Percentiles rank a stretch among this genome's conserved stretches.
Evolutionary conservation across 805 yeast genomes (phyloP).

Genomic region (Phaffomyces thermotolerans): DNA sequence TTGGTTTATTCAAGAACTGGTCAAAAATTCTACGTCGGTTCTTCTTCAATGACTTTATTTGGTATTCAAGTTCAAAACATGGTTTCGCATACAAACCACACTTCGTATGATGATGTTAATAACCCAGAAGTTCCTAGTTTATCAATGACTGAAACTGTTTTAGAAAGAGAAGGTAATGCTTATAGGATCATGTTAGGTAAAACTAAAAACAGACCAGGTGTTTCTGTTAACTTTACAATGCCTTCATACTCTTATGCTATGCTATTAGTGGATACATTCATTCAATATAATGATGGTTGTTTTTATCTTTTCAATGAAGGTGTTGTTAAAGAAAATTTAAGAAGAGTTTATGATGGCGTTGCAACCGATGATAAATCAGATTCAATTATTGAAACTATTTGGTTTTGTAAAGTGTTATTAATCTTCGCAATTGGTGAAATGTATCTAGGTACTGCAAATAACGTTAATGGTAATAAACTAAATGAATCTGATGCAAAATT

Average conservation of each 20-base stretch:
- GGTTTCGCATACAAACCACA: conserved; percentile 26
- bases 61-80: conserved; percentile 70
- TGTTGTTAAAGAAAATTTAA: conserved; percentile 56
- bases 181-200: conserved; percentile 62
- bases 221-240: conserved; percentile 61
- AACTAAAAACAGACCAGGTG: conserved; percentile 60
- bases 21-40: conserved; percentile 68
- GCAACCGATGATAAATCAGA: conserved; percentile 31
- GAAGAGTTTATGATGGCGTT: conserved; percentile 48
- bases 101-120: conserved; percentile 17
- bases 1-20: conserved; percentile 70
- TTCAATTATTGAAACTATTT: conserved; percentile 64
- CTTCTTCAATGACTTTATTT: conserved; percentile 76
- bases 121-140: conserved; percentile 14
- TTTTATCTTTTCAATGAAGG: conserved; percentile 84
- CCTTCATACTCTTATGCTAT: conserved; percentile 76
- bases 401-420: conserved; percentile 70
- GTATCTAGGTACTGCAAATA: conserved; percentile 72
- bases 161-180: conserved; percentile 73
- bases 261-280: conserved; percentile 65
- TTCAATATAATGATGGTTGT: conserved; percentile 77
- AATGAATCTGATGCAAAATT: conserved; percentile 35
- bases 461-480: conserved; percentile 38
- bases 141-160: conserved; percentile 40
- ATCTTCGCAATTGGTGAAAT: conserved; percentile 78